Evolutionary conservation across 2,329 filamentous ascomycete genomes (phyloP).

Genomic region (Cordyceps cicadae): DNA sequence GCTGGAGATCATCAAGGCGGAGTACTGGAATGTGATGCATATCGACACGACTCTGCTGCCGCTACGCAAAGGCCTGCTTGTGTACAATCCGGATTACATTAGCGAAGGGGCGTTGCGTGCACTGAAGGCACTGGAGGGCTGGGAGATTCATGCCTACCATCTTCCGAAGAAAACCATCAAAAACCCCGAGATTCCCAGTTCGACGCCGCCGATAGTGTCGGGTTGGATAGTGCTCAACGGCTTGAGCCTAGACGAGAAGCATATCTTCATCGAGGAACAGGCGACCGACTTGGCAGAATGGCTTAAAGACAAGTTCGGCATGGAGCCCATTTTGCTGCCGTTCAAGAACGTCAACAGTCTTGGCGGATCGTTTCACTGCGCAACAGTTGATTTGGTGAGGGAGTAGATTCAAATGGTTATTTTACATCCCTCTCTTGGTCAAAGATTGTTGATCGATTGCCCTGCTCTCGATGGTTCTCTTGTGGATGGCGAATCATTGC

Average conservation of each 20-base stretch:
- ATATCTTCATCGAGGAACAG: constrained; percentile 21
- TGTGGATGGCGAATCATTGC: too few relatives aligned
- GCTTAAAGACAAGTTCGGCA: constrained; percentile 14
- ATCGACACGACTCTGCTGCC: constrained; percentile 25
- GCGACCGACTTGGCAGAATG: constrained; percentile 16
- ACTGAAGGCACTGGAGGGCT: constrained; percentile 20
- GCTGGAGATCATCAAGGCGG: constrained; percentile 21
- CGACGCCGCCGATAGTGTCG: constrained; percentile 21
- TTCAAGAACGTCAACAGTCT: constrained; percentile 26
- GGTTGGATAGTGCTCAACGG: constrained; percentile 22
- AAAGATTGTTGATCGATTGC: too few relatives aligned
- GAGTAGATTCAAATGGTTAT: not conserved
- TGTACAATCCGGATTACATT: constrained; percentile 21
- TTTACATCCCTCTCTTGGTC: too few relatives aligned
- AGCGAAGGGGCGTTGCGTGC: constrained; percentile 17
- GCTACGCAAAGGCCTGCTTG: constrained; percentile 20
- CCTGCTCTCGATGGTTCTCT: too few relatives aligned
- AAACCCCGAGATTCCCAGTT: constrained; percentile 5
- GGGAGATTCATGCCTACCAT: constrained; percentile 22
- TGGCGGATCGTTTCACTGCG: constrained; percentile 25
- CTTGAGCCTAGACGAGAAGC: constrained; percentile 19
- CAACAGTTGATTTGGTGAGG: constrained; percentile 17
- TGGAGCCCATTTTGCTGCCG: constrained; percentile 16
- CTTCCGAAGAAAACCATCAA: constrained; percentile 10
- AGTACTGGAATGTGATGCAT: constrained; percentile 20